A percentile compares a stretch with the other conserved stretches of the same genome.
Evolutionary conservation across 2,329 filamentous ascomycete genomes (phyloP).

Genomic region (Fusarium sp.): DNA sequence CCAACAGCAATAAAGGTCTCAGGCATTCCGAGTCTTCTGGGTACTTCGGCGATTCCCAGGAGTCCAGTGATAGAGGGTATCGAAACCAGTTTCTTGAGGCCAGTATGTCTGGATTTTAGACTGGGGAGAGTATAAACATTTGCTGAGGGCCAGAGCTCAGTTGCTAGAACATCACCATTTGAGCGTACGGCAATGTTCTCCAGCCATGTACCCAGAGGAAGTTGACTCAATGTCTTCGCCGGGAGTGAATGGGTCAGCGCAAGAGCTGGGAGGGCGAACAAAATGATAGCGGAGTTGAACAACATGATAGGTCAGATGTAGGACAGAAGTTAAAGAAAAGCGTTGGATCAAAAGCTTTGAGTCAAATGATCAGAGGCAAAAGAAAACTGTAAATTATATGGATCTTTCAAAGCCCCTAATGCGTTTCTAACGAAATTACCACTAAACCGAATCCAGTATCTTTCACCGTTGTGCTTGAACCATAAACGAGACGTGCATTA

Average conservation of each 20-base stretch:
- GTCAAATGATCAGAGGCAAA: neutral
- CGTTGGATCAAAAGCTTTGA: too few relatives aligned
- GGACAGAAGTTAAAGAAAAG: too few relatives aligned
- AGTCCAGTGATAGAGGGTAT: constrained; percentile 11
- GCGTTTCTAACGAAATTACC: too few relatives aligned
- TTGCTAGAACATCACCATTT: neutral
- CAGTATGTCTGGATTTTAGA: neutral
- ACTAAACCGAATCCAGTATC: too few relatives aligned
- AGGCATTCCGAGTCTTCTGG: neutral
- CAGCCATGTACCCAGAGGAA: constrained; percentile 5
- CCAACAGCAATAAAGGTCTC: constrained; percentile 22
- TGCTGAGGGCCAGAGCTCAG: constrained; percentile 16
- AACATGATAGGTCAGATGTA: neutral
- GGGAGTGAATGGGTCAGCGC: neutral
- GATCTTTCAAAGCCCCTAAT: neutral
- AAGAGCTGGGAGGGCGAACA: neutral
- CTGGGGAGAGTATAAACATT: neutral
- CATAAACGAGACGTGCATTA: too few relatives aligned
- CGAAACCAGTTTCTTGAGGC: neutral
- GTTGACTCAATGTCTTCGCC: constrained; percentile 6
- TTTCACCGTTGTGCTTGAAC: too few relatives aligned
- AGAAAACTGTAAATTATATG: neutral
- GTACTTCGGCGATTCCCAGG: constrained; percentile 12
- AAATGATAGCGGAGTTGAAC: neutral
- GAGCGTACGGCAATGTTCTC: constrained; percentile 9